Evolutionary conservation across 306 rosid genomes (phyloP), one percentile per base, ranked within the genome.

Genomic region (Cajanus cajan): DNA sequence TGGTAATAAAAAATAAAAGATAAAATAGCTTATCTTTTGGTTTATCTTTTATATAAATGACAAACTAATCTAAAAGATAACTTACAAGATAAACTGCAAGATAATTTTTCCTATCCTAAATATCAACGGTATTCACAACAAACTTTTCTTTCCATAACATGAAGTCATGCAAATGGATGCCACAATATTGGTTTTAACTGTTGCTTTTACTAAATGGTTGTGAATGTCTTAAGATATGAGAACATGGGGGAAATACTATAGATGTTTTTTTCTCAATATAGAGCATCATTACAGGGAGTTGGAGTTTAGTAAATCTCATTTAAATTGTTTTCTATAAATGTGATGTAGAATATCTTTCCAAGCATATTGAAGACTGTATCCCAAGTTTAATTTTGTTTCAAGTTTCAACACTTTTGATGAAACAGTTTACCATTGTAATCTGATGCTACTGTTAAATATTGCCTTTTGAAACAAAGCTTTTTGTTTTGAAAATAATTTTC

Each of bases 381-480:
- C 70, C 48, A 16, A 4, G 40, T 40, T n/a, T 61, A 41, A 62
- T 24, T n/a, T 82, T 50, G 52, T 58, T 64, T 73, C 22, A 48
- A 48, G 52, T 58, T 64, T 78, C 22, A 48, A 48, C 67, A 24
- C 14, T 36, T 63, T 72, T 4, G 36, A 72, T 22, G 52, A 63
- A 62, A 74, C 34, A 54, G 4, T 36, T 73, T 45, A 33, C 34
- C 54, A 18, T 47, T 8, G 70, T 39, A 73, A 25, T 68, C 76
- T 74, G 67, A 62, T 11, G 25, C 14, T 62, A 40, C n/a, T 28
- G 33, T 72, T 36, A 33, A 66, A 19, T 43, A 43, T 15, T 19
- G 22, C 41, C 70, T 54, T 74, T 70, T 54, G 43, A 74, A 78
- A 37, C 7, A 40, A 70, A 64, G 67, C 70, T 51, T 51, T 8